These are phyloP conservation scores for Fragosphaeria purpurea DNA, from an alignment of 2,329 filamentous ascomycete species.

Conservation along the genomic window DNA sequence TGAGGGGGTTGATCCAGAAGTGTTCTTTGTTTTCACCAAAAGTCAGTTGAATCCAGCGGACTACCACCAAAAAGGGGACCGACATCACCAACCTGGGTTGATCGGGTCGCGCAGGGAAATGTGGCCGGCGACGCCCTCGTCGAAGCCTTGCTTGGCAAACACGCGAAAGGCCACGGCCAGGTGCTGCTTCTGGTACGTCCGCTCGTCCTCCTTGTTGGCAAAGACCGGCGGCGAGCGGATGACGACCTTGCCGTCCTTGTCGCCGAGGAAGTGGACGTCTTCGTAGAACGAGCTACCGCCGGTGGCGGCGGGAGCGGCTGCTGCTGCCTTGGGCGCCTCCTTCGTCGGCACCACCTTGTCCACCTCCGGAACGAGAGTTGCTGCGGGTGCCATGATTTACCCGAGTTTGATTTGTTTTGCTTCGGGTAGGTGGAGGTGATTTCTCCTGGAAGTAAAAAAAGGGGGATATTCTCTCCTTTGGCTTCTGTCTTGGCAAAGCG, in stretches of 20 bases:
- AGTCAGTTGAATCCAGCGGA: too few species aligned
- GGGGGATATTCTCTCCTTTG: too few species aligned
- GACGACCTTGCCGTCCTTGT: constrained; percentile 2
- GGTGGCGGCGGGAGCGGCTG: not conserved
- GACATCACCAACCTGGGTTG: constrained; percentile 33
- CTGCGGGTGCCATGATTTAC: not conserved
- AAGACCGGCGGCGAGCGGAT: constrained; percentile 23
- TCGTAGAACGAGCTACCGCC: not conserved
- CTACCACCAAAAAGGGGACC: constrained; percentile 20
- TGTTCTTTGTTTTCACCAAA: constrained; percentile 10
- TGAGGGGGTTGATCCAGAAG: constrained; percentile 42
- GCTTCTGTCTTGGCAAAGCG: too few species aligned
- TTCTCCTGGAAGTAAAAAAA: too few species aligned
- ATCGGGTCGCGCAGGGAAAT: constrained; percentile 64
- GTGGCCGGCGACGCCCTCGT: constrained; percentile 52
- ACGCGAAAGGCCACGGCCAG: constrained; percentile 58
- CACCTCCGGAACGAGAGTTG: not conserved
- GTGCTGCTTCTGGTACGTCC: constrained; percentile 54
- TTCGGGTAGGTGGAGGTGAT: too few species aligned
- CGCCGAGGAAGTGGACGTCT: constrained; percentile 1
- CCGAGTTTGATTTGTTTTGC: too few species aligned
- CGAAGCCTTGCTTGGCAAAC: constrained; percentile 53
- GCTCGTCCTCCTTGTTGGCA: constrained; percentile 31
- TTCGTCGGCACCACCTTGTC: too few species aligned
- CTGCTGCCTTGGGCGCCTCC: not conserved